phyloP scores from a whole-genome alignment of 2,329 filamentous ascomycete species.

The Phyllosticta paracitricarpa region DNA sequence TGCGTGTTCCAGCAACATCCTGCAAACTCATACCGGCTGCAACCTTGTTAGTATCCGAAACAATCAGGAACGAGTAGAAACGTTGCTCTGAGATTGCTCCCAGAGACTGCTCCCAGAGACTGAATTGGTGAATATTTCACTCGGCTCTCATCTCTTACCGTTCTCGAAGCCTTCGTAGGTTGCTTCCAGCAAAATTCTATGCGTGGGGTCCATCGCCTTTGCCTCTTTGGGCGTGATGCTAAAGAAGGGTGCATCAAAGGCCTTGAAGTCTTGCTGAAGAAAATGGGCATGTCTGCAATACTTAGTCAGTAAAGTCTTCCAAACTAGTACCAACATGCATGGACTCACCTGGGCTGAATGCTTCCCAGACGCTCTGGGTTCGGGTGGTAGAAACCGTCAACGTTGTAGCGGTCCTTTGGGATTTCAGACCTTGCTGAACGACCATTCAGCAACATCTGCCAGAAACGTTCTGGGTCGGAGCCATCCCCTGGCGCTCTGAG shows the following conservation, averaged over 20 bases:
- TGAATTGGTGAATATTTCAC: no score
- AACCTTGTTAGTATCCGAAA: not conserved
- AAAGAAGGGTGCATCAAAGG: constrained; percentile 18
- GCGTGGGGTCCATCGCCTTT: constrained; percentile 16
- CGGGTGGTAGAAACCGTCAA: constrained; percentile 28
- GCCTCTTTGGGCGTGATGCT: constrained; percentile 13
- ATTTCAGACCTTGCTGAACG: constrained; percentile 23
- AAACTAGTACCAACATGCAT: not conserved
- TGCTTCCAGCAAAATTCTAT: constrained; percentile 15
- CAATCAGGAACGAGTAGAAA: not conserved
- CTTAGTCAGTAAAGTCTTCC: not conserved
- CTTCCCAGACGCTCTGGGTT: constrained; percentile 10
- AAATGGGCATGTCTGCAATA: not conserved
- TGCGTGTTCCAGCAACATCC: constrained; percentile 7
- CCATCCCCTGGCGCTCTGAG: constrained; percentile 24
- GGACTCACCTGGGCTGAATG: not conserved
- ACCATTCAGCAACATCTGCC: constrained; percentile 22
- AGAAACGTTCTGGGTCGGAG: constrained; percentile 21
- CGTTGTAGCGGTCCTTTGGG: constrained; percentile 26
- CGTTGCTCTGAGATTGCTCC: not conserved
- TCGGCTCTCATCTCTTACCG: not conserved
- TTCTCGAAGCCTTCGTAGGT: constrained; percentile 17
- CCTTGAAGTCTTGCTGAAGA: constrained; percentile 11
- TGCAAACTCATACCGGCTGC: constrained; percentile 8
- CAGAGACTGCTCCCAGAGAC: no score